Conservation (phyloP, 345 rosid genomes). For the Bruguiera parviflora region DNA sequence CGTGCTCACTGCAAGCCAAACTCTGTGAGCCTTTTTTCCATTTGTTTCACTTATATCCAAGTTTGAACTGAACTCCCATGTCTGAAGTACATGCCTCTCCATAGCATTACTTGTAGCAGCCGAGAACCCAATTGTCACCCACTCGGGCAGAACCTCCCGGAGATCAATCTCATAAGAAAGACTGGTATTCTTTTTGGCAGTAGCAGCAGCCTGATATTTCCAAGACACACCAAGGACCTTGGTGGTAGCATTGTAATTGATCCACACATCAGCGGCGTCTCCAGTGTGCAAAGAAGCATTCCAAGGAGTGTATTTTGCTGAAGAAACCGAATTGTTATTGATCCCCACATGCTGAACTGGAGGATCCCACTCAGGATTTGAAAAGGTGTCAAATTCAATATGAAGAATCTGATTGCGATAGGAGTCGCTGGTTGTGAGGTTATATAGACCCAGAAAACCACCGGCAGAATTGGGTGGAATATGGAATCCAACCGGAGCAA, state of each 20-base stretch:
- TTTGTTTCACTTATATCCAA: slow-evolving; percentile 4
- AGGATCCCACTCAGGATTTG: slow-evolving; percentile 36
- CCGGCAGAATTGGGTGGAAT: slow-evolving; percentile 43
- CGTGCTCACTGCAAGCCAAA: slow-evolving; percentile 6
- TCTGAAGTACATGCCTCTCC: slow-evolving; percentile 19
- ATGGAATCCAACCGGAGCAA: slow-evolving; percentile 34
- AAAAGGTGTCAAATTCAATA: slow-evolving; percentile 32
- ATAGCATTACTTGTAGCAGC: slow-evolving; percentile 28
- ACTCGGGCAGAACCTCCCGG: slow-evolving; percentile 25
- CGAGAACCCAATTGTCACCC: slow-evolving; percentile 38
- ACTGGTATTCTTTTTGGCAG: slow-evolving; percentile 19
- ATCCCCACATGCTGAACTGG: slow-evolving; percentile 38
- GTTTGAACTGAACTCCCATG: slow-evolving; percentile 45
- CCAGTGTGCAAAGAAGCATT: slow-evolving; percentile 36
- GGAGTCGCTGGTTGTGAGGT: slow-evolving; percentile 18
- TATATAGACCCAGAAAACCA: slow-evolving; percentile 42
- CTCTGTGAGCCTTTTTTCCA: not conserved
- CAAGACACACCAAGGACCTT: slow-evolving; percentile 35
- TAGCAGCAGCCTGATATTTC: slow-evolving; percentile 16
- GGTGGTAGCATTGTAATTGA: slow-evolving; percentile 31
- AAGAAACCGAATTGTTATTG: slow-evolving; percentile 35
- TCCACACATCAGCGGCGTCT: slow-evolving; percentile 25
- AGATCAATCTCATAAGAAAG: slow-evolving; percentile 32
- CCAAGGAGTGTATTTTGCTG: slow-evolving; percentile 31
- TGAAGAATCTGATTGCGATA: slow-evolving; percentile 20